A percentile compares a stretch with the other conserved stretches of the same genome.
These are phyloP conservation scores for Phytophthora fragariaefolia DNA, from an alignment of 352 stramenopile genomes.

Conservation along the genomic window DNA sequence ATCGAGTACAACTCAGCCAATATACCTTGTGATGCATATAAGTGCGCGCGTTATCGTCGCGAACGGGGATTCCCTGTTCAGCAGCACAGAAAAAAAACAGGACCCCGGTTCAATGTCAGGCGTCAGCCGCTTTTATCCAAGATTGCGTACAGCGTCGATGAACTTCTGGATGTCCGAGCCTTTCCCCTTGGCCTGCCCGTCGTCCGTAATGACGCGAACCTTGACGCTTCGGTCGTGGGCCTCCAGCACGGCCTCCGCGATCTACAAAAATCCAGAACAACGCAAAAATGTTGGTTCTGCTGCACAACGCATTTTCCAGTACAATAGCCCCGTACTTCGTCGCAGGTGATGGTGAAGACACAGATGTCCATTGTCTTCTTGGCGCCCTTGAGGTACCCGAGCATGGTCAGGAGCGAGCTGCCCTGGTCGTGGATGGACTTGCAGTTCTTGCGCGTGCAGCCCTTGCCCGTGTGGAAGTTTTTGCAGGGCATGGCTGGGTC, in stretches of 20 bases:
- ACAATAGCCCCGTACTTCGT: constrained; percentile 46
- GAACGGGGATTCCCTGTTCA: constrained; percentile 61
- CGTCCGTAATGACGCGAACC: constrained; percentile 73
- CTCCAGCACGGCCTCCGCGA: constrained; percentile 63
- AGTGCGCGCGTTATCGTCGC: constrained; percentile 62
- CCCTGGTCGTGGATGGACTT: constrained; percentile 66
- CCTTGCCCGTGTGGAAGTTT: constrained; percentile 49
- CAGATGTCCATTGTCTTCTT: constrained; percentile 68
- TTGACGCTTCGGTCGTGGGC: constrained; percentile 56
- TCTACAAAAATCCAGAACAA: constrained; percentile 47
- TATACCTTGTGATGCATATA: constrained; percentile 80
- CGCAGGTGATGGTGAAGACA: constrained; percentile 79
- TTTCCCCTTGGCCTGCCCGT: constrained; percentile 59
- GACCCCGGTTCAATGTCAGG: background rate
- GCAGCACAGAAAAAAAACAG: constrained; percentile 6
- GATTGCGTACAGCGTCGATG: constrained; percentile 57
- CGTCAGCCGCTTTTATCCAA: background rate
- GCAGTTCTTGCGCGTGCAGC: constrained; percentile 73
- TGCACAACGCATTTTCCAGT: too few relatives aligned
- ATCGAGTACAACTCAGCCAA: background rate
- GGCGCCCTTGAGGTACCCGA: constrained; percentile 51
- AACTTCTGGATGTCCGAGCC: constrained; percentile 82
- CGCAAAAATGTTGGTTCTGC: too few relatives aligned
- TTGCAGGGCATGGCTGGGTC: constrained; percentile 67
- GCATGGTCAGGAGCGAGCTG: constrained; percentile 63